phyloP scores from a whole-genome alignment of 179 eudicot genomes.

The Silene coronaria region DNA sequence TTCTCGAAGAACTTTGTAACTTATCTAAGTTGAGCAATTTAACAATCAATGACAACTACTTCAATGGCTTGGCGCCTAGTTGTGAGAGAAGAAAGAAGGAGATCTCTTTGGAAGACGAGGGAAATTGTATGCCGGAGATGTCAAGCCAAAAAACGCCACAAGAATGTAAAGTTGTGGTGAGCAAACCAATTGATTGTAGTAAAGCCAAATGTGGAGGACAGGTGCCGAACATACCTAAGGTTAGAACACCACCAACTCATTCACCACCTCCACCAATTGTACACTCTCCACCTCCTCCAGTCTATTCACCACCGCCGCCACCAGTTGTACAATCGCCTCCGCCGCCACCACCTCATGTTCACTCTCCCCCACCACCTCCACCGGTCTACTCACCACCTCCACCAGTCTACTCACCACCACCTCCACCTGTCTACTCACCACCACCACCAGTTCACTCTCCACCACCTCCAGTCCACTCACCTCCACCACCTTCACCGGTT shows the following conservation, averaged over 20 bases:
- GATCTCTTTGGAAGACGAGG: slow-evolving; percentile 10
- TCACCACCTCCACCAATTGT: slow-evolving; percentile 13
- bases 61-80: slow-evolving; percentile 15
- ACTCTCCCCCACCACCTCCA: slow-evolving; percentile 10
- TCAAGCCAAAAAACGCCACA: slow-evolving; percentile 15
- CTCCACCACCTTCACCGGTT: slow-evolving; percentile 14
- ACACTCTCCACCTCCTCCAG: neutral
- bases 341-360: neutral
- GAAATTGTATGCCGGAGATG: slow-evolving; percentile 17
- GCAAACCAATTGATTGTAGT: slow-evolving; percentile 20
- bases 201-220: slow-evolving; percentile 15
- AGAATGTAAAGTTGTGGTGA: slow-evolving; percentile 15
- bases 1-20: slow-evolving; percentile 12
- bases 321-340: neutral
- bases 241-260: neutral
- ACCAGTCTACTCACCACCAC: slow-evolving; percentile 7
- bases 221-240: neutral
- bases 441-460: neutral
- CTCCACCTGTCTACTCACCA: neutral
- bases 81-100: slow-evolving; percentile 10
- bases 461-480: neutral
- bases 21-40: slow-evolving; percentile 12
- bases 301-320: neutral
- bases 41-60: slow-evolving; percentile 10
- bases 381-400: slow-evolving; percentile 4